Percentiles rank a stretch among this genome's conserved stretches.
Evolutionary conservation across 176 grass and related monocot species (phyloP).

Genomic region (Hsuehochloa calcarea): DNA sequence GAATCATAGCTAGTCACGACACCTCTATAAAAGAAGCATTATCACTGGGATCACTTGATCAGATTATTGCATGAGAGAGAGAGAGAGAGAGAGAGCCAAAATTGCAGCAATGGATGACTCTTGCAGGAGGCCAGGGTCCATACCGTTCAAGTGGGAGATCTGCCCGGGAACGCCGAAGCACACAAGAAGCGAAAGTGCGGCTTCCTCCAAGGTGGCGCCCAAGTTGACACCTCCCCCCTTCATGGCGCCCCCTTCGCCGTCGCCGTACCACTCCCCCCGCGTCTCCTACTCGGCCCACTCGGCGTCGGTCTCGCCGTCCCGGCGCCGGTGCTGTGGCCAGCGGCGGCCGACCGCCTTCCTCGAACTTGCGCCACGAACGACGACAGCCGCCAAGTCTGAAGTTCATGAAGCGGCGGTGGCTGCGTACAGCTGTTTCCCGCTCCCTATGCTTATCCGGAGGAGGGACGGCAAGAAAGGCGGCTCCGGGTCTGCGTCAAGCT

Average conservation of each 20-base stretch:
- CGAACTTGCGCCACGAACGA: constrained; percentile 27
- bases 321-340: neutral
- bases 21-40: constrained; percentile 28
- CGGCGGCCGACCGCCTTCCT: constrained; percentile 36
- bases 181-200: constrained; percentile 28
- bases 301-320: constrained; percentile 45
- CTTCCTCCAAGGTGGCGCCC: neutral
- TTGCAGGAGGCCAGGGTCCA: constrained; percentile 61
- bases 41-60: neutral
- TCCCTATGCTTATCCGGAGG: constrained; percentile 37
- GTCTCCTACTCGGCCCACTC: constrained; percentile 29
- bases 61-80: neutral
- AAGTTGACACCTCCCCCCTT: constrained; percentile 65
- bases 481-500: neutral
- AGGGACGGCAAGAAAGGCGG: constrained; percentile 28
- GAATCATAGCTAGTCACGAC: neutral
- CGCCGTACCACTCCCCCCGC: constrained; percentile 32
- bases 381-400: neutral
- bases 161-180: constrained; percentile 71
- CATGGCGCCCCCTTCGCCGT: constrained; percentile 39
- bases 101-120: constrained; percentile 50
- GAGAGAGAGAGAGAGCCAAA: neutral
- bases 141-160: constrained; percentile 93
- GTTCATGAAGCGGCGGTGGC: neutral
- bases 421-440: constrained; percentile 43